Evolutionary conservation across 2,329 filamentous ascomycete genomes (phyloP).

Genomic region (Tolypocladium ovalisporum): DNA sequence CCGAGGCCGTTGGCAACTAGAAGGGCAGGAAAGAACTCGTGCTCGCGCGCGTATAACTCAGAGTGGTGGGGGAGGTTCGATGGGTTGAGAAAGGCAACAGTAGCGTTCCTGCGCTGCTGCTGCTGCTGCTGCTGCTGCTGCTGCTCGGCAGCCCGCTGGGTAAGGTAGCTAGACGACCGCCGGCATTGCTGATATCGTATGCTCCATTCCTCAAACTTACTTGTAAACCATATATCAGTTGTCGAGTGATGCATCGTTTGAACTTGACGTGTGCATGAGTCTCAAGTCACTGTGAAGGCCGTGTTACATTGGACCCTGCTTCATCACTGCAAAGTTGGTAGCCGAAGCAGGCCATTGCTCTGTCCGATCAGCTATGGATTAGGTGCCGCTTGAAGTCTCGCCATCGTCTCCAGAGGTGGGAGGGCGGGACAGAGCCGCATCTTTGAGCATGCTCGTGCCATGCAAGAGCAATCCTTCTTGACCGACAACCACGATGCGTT

Average conservation of each 20-base stretch:
- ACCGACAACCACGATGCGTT: background rate
- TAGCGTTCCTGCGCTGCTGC: background rate
- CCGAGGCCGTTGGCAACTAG: conserved; percentile 39
- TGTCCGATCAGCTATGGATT: no score
- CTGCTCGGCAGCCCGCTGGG: no score
- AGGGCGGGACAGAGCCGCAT: no score
- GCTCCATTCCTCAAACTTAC: background rate
- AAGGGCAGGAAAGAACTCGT: background rate
- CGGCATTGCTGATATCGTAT: background rate
- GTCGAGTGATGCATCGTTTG: background rate
- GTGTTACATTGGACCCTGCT: background rate
- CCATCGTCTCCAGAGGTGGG: no score
- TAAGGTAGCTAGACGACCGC: background rate
- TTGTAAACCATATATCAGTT: background rate
- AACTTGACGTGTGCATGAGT: background rate
- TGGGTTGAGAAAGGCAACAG: background rate
- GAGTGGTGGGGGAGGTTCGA: background rate
- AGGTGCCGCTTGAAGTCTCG: no score
- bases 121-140: background rate
- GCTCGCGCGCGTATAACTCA: background rate
- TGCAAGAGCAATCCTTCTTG: background rate
- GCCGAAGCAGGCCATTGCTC: no score
- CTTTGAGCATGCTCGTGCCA: background rate
- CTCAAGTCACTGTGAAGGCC: background rate
- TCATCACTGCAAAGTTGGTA: background rate